A percentile compares a stretch with the other conserved stretches of the same genome.
Evolutionary conservation across 202 grass and related monocot species (phyloP).

Genomic region (Carex arenaria): DNA sequence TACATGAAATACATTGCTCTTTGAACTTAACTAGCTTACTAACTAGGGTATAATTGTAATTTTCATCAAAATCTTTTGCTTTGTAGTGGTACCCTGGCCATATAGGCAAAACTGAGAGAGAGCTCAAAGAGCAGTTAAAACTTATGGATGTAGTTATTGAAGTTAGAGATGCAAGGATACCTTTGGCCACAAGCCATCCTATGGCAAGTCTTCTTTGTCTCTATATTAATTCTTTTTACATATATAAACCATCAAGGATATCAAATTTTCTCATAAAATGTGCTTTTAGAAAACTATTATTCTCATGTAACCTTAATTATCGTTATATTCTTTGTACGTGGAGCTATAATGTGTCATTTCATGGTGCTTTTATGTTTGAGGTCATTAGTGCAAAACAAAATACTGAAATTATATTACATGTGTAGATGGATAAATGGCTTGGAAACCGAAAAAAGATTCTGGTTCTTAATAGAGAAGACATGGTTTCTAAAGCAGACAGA

Average conservation of each 20-base stretch:
- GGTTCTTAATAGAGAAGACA: conserved; percentile 95
- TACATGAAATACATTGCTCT: conserved; percentile 5
- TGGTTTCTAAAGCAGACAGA: conserved; percentile 77
- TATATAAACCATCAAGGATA: background rate
- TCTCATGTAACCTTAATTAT: background rate
- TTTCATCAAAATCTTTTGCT: conserved; percentile 9
- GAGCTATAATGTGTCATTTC: background rate
- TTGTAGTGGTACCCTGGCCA: conserved; percentile 98
- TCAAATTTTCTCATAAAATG: background rate
- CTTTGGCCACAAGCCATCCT: conserved; percentile 87
- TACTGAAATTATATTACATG: conserved; percentile 2
- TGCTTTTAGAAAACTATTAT: background rate
- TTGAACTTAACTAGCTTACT: background rate
- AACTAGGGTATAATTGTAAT: background rate
- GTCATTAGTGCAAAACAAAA: background rate
- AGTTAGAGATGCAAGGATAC: conserved; percentile 88
- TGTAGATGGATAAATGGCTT: conserved; percentile 92
- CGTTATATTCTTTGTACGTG: background rate
- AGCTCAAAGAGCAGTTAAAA: conserved; percentile 82
- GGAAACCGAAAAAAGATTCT: conserved; percentile 79
- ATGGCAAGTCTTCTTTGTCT: conserved; percentile 43
- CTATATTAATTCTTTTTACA: background rate
- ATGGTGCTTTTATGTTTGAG: conserved; percentile 1
- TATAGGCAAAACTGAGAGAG: conserved; percentile 98
- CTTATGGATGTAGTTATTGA: conserved; percentile 99